phyloP scores from a whole-genome alignment of 805 yeast species.

The Lipomyces chichibuensis region DNA sequence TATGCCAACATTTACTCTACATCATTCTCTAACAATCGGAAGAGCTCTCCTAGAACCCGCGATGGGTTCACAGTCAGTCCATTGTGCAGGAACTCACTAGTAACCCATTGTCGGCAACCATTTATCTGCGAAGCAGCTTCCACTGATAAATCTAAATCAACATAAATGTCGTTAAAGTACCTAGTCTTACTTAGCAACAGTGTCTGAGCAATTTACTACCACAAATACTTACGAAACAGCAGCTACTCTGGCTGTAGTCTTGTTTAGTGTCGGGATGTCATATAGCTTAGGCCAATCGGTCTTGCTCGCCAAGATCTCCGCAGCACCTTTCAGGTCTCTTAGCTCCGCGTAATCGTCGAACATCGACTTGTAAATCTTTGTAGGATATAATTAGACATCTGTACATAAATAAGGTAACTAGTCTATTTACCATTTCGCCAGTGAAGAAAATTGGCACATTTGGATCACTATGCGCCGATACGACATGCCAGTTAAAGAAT shows the following conservation, averaged over 20 bases:
- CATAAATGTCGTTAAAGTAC: conserved; percentile 45
- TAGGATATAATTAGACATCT: no score
- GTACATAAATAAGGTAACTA: not conserved
- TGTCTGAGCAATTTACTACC: not conserved
- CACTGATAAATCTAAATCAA: conserved; percentile 49
- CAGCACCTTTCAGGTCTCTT: conserved; percentile 48
- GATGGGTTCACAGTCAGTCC: conserved; percentile 50
- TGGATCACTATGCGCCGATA: conserved; percentile 20
- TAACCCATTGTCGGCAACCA: conserved; percentile 49
- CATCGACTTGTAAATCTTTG: conserved; percentile 53
- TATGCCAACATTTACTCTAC: conserved; percentile 41
- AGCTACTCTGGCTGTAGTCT: conserved; percentile 32
- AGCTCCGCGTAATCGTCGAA: conserved; percentile 54
- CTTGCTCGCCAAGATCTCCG: conserved; percentile 41
- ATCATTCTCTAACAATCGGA: conserved; percentile 46
- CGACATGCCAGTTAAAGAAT: conserved; percentile 39
- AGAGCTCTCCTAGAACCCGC: conserved; percentile 46
- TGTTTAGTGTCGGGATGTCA: conserved; percentile 42
- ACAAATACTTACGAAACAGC: conserved; percentile 32
- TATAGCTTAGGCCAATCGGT: conserved; percentile 48
- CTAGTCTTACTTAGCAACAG: conserved; percentile 1
- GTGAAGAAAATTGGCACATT: conserved; percentile 49
- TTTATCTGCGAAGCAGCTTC: conserved; percentile 45
- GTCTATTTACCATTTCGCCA: conserved; percentile 52
- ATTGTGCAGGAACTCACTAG: conserved; percentile 52